Evolutionary conservation across 2,329 filamentous ascomycete genomes (phyloP).

Genomic region (Gyromitra esculenta): DNA sequence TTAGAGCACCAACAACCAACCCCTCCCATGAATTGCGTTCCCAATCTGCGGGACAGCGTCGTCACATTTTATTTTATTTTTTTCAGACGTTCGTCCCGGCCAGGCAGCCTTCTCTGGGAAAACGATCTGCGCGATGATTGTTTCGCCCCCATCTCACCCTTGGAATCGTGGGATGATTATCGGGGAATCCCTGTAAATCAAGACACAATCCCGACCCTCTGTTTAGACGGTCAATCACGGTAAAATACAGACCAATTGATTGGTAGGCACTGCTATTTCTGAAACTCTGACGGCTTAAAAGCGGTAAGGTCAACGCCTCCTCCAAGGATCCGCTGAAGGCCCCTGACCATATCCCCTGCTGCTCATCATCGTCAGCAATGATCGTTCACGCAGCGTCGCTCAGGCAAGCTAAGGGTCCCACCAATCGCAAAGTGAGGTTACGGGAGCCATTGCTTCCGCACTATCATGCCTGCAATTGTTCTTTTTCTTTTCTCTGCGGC

Average conservation of each 20-base stretch:
- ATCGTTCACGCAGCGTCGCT: constrained; percentile 52
- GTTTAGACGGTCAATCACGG: constrained; percentile 55
- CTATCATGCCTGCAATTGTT: constrained; percentile 47
- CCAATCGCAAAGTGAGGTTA: constrained; percentile 38
- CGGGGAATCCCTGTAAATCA: constrained; percentile 52
- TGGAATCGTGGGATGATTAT: constrained; percentile 53
- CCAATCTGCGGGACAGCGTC: constrained; percentile 49
- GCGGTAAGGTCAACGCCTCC: constrained; percentile 47
- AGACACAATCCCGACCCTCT: constrained; percentile 53
- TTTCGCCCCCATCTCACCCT: constrained; percentile 55
- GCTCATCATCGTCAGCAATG: constrained; percentile 55
- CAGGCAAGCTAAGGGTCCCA: constrained; percentile 20
- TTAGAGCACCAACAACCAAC: constrained; percentile 48
- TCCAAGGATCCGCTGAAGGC: constrained; percentile 42
- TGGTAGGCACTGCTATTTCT: constrained; percentile 39
- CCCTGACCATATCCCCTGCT: constrained; percentile 53
- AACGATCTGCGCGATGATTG: constrained; percentile 54
- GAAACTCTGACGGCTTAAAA: constrained; percentile 51
- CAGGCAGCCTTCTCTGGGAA: constrained; percentile 53
- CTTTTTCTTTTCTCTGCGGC: constrained; percentile 46
- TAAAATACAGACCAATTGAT: constrained; percentile 48
- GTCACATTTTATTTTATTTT: constrained; percentile 48
- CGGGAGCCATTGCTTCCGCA: constrained; percentile 43
- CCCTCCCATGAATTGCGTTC: constrained; percentile 48
- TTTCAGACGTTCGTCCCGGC: constrained; percentile 51